phyloP scores from a whole-genome alignment of 75 land plant genomes.

The Pinus taeda region DNA sequence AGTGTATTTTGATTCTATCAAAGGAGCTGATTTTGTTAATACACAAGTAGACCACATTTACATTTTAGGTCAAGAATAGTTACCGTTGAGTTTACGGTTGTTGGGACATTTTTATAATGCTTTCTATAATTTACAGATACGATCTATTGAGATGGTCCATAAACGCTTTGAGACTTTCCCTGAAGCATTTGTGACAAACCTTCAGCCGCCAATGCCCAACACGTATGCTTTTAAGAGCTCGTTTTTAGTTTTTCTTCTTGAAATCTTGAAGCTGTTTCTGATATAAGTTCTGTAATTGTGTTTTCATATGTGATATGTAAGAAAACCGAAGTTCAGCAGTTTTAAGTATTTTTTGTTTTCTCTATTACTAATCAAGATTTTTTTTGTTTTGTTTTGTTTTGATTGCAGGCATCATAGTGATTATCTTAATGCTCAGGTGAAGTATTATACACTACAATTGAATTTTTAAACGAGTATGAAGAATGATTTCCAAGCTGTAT shows the following conservation, averaged over 20 bases:
- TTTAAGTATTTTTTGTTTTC: not conserved
- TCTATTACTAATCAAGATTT: not conserved
- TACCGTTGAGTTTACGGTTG: no score
- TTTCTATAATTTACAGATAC: slow-evolving; percentile 47
- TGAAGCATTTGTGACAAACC: slow-evolving; percentile 77
- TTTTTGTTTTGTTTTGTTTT: no score
- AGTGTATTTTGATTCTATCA: no score
- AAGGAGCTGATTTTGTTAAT: no score
- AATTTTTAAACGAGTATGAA: not conserved
- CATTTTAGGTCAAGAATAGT: no score
- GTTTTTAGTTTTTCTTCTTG: not conserved
- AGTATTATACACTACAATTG: not conserved
- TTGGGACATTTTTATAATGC: not conserved
- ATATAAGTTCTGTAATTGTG: not conserved
- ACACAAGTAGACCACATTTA: no score
- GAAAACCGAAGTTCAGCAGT: not conserved
- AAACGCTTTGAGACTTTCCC: slow-evolving; percentile 90
- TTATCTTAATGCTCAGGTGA: not conserved
- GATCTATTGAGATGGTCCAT: slow-evolving; percentile 88
- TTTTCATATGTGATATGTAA: not conserved
- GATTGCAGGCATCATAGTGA: not conserved
- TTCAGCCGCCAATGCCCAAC: slow-evolving; percentile 41
- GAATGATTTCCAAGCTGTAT: not conserved
- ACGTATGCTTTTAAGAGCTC: slow-evolving; percentile 16
- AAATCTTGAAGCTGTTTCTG: no score